Evolutionary conservation across 1,284 basidiomycete species (phyloP), one percentile per base, ranked within the genome.

Genomic region (Stereum hirsutum): DNA sequence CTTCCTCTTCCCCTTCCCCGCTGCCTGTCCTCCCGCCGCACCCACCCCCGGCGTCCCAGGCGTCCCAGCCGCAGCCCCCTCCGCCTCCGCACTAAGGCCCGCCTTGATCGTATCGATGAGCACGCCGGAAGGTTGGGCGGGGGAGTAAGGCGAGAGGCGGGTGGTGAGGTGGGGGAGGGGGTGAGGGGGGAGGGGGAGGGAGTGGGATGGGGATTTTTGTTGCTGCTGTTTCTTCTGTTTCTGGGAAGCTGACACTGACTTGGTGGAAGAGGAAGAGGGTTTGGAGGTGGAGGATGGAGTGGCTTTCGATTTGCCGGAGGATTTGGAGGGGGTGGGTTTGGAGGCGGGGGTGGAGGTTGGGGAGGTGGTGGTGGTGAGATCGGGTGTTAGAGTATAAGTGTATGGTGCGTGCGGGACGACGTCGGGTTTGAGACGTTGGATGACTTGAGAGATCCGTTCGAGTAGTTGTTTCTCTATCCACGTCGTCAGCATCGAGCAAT

Each of bases 401-500:
- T 78, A 87, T 0, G 84, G 83, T n/a, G 76, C 70, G 46, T 71
- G 73, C 25, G 87, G 88, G 20, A 81, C 63, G 49, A 74, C 76
- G 46, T 82, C 78, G 0, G 87, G 83, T 59, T 90, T 86, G 48
- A 74, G 58, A 41, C 69, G 64, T 55, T 89, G 88, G 47, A 94
- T 83, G 54, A 87, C 80, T 45, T 74, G 65, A 15, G 83, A 78
- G 52, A 94, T 75, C 57, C 78, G 72, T 59, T 85, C 81, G 46
- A 91, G 71, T 2, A 95, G 69, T 52, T 89, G 81, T 59, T 92
- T 89, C 65, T 94, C 89, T 93, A 61, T 24, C 40, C 19, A 27
- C 14, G n/a, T 39, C 21, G 15, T 14, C 28, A 19, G 39, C 7
- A 44, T 34, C 42, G 21, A 33, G 45, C 17, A 42, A 38, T 4